Percentiles rank a stretch among this genome's conserved stretches.
Evolutionary conservation across 1,284 basidiomycete species (phyloP).

Genomic region (Pisolithus thermaeus): DNA sequence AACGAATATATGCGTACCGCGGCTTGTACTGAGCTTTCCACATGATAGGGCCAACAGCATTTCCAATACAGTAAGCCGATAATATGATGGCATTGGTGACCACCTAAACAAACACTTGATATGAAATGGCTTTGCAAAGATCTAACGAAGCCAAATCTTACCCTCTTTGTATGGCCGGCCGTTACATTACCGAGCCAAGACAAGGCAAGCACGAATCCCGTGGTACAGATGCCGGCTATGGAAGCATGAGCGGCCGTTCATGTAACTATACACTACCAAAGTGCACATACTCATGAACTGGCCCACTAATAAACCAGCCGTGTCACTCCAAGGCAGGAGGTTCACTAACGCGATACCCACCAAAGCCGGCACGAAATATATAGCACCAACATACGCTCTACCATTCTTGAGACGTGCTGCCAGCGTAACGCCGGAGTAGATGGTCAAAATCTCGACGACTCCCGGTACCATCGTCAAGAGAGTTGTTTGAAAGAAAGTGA

Average conservation of each 20-base stretch:
- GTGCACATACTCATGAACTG: conserved; percentile 8
- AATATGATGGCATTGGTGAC: conserved; percentile 43
- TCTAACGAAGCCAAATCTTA: conserved; percentile 17
- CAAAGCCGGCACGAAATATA: conserved; percentile 45
- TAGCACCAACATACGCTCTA: conserved; percentile 37
- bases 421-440: conserved; percentile 34
- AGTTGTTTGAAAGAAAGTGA: conserved; percentile 42
- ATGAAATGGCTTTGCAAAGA: not conserved
- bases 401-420: conserved; percentile 30
- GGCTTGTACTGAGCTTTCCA: conserved; percentile 62
- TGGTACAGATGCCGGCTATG: conserved; percentile 35
- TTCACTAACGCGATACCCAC: conserved; percentile 42
- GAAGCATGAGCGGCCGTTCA: not conserved
- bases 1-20: conserved; percentile 33
- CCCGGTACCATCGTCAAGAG: conserved; percentile 45
- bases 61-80: conserved; percentile 46
- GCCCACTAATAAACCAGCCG: conserved; percentile 36
- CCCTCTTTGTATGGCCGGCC: conserved; percentile 47
- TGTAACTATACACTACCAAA: not conserved
- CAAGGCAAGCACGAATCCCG: conserved; percentile 44
- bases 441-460: conserved; percentile 39
- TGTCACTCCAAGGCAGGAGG: conserved; percentile 39
- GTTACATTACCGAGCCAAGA: conserved; percentile 44
- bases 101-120: not conserved
- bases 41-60: conserved; percentile 58